Percentiles rank a stretch among this genome's conserved stretches.
phyloP scores from a whole-genome alignment of 148 eudicot genomes.

The Fallopia convolvulus region DNA sequence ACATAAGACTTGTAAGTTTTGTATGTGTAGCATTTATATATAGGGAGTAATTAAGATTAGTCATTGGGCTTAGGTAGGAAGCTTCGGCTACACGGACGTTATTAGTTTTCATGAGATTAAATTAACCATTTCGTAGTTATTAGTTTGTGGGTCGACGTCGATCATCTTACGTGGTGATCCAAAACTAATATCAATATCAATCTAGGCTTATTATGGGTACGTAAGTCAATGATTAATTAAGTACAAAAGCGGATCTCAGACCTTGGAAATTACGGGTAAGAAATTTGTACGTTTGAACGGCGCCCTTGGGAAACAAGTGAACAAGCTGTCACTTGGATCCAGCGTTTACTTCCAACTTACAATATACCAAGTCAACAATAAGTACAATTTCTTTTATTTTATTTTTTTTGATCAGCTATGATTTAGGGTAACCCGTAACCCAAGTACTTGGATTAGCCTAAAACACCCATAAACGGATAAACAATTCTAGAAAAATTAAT shows the following conservation, averaged over 20 bases:
- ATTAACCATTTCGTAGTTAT: neutral
- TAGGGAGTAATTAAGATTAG: neutral
- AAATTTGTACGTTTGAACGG: neutral
- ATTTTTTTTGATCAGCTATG: neutral
- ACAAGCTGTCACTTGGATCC: no score
- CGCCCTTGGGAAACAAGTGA: neutral
- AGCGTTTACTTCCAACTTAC: neutral
- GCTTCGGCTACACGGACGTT: neutral
- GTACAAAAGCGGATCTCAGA: neutral
- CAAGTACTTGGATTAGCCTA: no score
- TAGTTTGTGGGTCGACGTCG: neutral
- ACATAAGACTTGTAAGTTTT: neutral
- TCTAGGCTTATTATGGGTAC: neutral
- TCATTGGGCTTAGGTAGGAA: neutral
- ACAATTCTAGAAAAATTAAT: no score
- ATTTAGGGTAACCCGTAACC: no score
- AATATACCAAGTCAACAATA: neutral
- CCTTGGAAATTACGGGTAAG: neutral
- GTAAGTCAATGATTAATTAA: conserved; percentile 3
- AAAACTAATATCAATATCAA: neutral
- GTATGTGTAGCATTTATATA: neutral
- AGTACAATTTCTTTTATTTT: neutral
- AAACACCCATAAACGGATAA: no score
- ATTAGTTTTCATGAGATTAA: neutral
- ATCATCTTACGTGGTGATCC: neutral